phyloP scores from a whole-genome alignment of 371 early-diverging fungal genomes.

The Cokeromyces recurvatus region DNA sequence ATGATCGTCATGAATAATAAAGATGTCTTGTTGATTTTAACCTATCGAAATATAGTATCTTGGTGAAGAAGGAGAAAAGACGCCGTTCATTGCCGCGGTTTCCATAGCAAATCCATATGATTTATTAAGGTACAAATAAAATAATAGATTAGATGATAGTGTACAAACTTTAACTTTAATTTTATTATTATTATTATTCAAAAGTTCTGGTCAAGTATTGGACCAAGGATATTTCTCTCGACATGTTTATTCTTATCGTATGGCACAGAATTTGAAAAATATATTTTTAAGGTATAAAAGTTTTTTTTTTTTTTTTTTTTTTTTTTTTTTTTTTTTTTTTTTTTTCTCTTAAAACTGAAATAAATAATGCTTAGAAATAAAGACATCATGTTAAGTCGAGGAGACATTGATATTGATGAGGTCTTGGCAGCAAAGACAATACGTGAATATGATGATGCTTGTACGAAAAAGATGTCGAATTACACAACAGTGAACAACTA shows the following conservation, averaged over 20 bases:
- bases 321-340: too few species aligned
- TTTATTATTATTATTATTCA: too few species aligned
- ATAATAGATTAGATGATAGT: too few species aligned
- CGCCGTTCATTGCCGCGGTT: slow-evolving; percentile 65
- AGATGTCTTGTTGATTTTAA: too few species aligned
- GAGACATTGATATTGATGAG: slow-evolving; percentile 47
- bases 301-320: too few species aligned
- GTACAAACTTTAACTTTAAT: too few species aligned
- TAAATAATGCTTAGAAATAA: slow-evolving; percentile 52
- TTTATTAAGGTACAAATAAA: slow-evolving; percentile 41
- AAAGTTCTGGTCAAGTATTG: slow-evolving; percentile 35
- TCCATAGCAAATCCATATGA: slow-evolving; percentile 83
- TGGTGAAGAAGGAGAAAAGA: slow-evolving; percentile 72
- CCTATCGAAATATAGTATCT: slow-evolving; percentile 62
- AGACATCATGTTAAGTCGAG: slow-evolving; percentile 48
- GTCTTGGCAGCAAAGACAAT: slow-evolving; percentile 50
- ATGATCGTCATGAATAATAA: too few species aligned
- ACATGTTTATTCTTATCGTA: slow-evolving; percentile 58
- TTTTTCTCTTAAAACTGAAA: too few species aligned
- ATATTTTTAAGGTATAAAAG: slow-evolving; percentile 44
- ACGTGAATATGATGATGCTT: slow-evolving; percentile 77
- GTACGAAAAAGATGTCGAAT: slow-evolving; percentile 67
- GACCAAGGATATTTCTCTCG: slow-evolving; percentile 50
- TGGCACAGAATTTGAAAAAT: slow-evolving; percentile 66
- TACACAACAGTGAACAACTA: slow-evolving; percentile 81